phyloP scores from a whole-genome alignment of 352 stramenopile species.

The Thraustochytrium sp. region DNA sequence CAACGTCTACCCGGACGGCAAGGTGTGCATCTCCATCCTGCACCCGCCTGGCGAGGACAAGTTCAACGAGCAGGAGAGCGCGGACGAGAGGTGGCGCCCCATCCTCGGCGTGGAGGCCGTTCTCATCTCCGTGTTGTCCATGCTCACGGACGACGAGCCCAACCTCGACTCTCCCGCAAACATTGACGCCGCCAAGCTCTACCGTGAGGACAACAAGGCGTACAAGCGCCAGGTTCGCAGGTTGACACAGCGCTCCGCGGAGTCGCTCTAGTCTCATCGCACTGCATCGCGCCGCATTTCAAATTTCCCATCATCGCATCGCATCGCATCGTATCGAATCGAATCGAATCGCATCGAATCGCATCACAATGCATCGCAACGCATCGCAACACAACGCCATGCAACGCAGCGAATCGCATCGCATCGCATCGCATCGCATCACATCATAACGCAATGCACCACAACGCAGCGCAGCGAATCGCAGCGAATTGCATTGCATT shows the following conservation, averaged over 20 bases:
- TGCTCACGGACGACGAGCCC: constrained; percentile 89
- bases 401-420: too few relatives aligned
- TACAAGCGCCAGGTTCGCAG: constrained; percentile 41
- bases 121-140: constrained; percentile 93
- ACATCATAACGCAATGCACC: too few relatives aligned
- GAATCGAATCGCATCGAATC: too few relatives aligned
- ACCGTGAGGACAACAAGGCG: constrained; percentile 29
- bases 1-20: constrained; percentile 91
- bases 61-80: constrained; percentile 84
- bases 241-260: constrained; percentile 37
- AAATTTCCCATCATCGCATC: too few relatives aligned
- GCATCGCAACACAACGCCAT: too few relatives aligned
- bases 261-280: too few relatives aligned
- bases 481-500: too few relatives aligned
- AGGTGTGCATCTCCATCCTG: constrained; percentile 99
- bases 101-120: constrained; percentile 84
- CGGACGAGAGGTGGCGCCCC: constrained; percentile 94
- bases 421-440: too few relatives aligned
- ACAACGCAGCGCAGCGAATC: too few relatives aligned
- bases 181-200: constrained; percentile 87
- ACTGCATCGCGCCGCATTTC: too few relatives aligned
- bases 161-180: constrained; percentile 99
- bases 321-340: too few relatives aligned
- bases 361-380: too few relatives aligned
- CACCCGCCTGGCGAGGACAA: constrained; percentile 91